Conservation (phyloP, 345 rosid genomes). For the Draba incana region DNA sequence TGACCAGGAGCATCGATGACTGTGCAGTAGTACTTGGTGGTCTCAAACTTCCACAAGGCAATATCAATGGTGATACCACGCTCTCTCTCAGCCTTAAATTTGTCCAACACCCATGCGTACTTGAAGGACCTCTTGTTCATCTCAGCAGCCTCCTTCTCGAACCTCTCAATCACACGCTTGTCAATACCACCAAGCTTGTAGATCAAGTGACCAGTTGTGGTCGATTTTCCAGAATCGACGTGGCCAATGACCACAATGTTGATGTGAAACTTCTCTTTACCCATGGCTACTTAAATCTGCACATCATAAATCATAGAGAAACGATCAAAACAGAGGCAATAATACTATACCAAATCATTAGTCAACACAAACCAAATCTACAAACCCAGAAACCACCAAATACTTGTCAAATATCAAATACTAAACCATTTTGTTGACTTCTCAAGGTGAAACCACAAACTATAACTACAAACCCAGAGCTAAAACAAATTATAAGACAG, state of each 20-base stretch:
- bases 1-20: constrained; percentile 85
- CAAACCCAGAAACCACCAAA: no score
- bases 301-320: background rate
- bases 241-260: constrained; percentile 85
- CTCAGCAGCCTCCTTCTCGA: constrained; percentile 89
- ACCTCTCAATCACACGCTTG: constrained; percentile 88
- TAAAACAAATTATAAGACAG: no score
- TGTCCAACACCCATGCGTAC: constrained; percentile 84
- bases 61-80: constrained; percentile 86
- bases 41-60: constrained; percentile 79
- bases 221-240: constrained; percentile 79
- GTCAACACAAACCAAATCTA: background rate
- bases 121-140: constrained; percentile 89
- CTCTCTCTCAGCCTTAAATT: constrained; percentile 83
- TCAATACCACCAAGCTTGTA: constrained; percentile 87
- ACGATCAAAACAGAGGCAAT: background rate
- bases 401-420: no score
- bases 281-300: constrained; percentile 38
- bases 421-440: no score
- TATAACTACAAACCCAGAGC: no score
- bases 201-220: constrained; percentile 80
- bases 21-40: constrained; percentile 78
- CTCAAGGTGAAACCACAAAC: no score
- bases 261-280: constrained; percentile 77
- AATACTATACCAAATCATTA: background rate